These are phyloP conservation scores for Kondoa subrosea DNA, from an alignment of 768 basidiomycete species.

Conservation along the genomic window DNA sequence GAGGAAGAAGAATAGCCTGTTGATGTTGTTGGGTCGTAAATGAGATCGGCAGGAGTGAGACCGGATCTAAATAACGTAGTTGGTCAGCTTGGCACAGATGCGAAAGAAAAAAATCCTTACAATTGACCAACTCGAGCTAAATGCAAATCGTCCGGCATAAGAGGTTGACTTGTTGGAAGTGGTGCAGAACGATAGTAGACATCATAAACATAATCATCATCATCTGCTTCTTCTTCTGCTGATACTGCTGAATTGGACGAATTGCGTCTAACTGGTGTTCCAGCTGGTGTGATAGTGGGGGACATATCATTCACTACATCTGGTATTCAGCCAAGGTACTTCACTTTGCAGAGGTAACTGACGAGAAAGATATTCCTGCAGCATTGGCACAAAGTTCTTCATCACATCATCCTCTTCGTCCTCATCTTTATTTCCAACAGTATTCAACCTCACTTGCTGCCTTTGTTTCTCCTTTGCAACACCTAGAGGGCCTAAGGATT, in stretches of 20 bases:
- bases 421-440: not conserved
- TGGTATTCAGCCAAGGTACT: not conserved
- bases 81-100: too few species aligned
- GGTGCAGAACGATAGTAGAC: constrained; percentile 25
- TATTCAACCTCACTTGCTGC: not conserved
- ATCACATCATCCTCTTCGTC: constrained; percentile 14
- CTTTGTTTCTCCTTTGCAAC: not conserved
- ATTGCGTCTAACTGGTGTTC: not conserved
- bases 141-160: not conserved
- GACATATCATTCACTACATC: not conserved
- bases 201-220: constrained; percentile 25
- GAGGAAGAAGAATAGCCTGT: not conserved
- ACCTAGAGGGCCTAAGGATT: not conserved
- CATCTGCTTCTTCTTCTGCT: constrained; percentile 6
- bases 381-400: constrained; percentile 25
- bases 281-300: not conserved
- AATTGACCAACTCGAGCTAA: constrained; percentile 21
- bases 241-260: not conserved
- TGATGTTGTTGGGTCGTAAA: constrained; percentile 6
- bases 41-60: constrained; percentile 19
- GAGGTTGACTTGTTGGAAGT: not conserved
- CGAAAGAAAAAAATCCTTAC: constrained; percentile 14
- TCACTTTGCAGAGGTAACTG: not conserved
- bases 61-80: constrained; percentile 15
- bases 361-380: constrained; percentile 26